Percentiles rank a stretch among this genome's conserved stretches.
Conservation (phyloP, 2,329 filamentous ascomycete species). For the Microdochium trichocladiopsis region DNA sequence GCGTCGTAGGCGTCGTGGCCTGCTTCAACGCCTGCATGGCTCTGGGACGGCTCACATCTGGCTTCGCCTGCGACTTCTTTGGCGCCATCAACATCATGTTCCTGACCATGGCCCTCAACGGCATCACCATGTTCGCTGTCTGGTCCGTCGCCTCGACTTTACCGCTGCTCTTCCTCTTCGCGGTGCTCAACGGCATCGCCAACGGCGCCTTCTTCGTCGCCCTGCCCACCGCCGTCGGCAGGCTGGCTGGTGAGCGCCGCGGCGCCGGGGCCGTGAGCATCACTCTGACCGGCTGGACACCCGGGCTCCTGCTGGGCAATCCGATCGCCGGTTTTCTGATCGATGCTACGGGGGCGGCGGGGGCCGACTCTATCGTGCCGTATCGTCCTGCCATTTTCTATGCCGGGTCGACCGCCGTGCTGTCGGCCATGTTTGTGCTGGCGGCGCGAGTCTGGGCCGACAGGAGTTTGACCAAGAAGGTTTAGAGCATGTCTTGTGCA, state of each 20-base stretch:
- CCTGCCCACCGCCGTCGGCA: conserved; percentile 18
- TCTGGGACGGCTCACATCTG: not conserved
- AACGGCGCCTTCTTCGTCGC: conserved; percentile 21
- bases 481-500: not conserved
- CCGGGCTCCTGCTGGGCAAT: not conserved
- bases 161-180: conserved; percentile 8
- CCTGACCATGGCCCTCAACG: conserved; percentile 1
- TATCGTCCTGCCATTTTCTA: conserved; percentile 1
- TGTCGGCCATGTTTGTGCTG: conserved; percentile 1
- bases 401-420: not conserved
- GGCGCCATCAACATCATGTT: conserved; percentile 1
- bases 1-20: not conserved
- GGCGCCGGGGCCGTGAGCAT: not conserved
- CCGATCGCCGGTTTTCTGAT: conserved; percentile 1
- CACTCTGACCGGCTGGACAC: not conserved
- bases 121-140: conserved; percentile 1
- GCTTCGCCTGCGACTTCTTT: conserved; percentile 1
- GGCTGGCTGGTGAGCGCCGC: not conserved
- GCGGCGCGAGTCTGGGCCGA: not conserved
- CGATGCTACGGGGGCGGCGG: not conserved
- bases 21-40: conserved; percentile 1
- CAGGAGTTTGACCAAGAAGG: not conserved
- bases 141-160: conserved; percentile 1
- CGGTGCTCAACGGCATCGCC: conserved; percentile 25
- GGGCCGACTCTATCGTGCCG: not conserved